These are phyloP conservation scores for Cucurbita maxima DNA, from an alignment of 306 rosid species.

Conservation along the genomic window DNA sequence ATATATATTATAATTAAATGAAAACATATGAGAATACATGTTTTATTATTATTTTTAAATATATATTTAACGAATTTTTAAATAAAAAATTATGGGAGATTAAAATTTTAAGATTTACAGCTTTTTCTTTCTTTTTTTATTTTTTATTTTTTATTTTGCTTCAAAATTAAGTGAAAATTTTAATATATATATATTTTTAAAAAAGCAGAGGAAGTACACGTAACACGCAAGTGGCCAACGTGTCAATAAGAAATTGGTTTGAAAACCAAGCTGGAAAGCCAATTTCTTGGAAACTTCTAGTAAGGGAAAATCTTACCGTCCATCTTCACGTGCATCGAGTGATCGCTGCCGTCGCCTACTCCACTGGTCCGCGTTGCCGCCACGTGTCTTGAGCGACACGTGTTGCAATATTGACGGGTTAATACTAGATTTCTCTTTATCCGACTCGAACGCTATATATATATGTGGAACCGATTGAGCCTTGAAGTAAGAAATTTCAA, in stretches of 20 bases:
- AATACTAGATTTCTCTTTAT: neutral
- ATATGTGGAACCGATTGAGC: neutral
- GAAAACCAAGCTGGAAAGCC: neutral
- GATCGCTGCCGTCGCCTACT: constrained; percentile 1
- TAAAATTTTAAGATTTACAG: no score
- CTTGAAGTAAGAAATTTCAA: neutral
- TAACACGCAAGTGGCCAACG: neutral
- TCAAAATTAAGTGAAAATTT: neutral
- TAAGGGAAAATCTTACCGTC: neutral
- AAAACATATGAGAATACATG: no score
- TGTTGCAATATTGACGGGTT: neutral
- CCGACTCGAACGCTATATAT: neutral
- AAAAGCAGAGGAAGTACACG: neutral
- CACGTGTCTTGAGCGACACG: neutral
- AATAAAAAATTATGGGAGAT: no score
- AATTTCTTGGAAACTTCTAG: neutral
- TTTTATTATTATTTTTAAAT: no score
- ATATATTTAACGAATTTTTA: no score
- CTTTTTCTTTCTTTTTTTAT: neutral
- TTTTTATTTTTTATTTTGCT: neutral
- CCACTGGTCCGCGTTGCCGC: neutral
- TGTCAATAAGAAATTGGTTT: neutral
- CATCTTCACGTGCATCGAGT: constrained; percentile 7
- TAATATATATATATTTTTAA: no score
- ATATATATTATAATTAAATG: no score